Evolutionary conservation across 441 rosid genomes (phyloP).

Genomic region (Hura crepitans): DNA sequence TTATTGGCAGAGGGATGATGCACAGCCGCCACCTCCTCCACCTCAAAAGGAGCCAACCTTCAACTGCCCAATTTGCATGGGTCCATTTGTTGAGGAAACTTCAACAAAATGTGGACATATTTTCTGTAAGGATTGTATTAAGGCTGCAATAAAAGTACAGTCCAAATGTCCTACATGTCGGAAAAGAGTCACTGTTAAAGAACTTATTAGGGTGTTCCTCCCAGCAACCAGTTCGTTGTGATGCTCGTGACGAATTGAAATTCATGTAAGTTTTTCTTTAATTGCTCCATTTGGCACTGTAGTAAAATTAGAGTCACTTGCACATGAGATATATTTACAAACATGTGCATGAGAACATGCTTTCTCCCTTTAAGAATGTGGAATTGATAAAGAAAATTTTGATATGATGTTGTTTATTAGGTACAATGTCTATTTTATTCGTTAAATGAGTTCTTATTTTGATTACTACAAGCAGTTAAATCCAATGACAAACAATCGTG

Average conservation of each 20-base stretch:
- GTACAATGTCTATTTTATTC: not conserved
- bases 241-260: constrained; percentile 21
- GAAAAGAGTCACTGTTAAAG: constrained; percentile 50
- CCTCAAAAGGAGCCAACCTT: constrained; percentile 65
- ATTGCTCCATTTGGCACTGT: not conserved
- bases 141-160: constrained; percentile 48
- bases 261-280: constrained; percentile 34
- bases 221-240: constrained; percentile 56
- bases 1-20: constrained; percentile 42
- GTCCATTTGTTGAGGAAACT: constrained; percentile 62
- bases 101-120: constrained; percentile 96
- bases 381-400: not conserved
- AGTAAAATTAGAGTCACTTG: not conserved
- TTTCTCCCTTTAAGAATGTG: not conserved
- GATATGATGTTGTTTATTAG: not conserved
- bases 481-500: not conserved
- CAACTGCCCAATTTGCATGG: constrained; percentile 85
- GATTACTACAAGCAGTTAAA: not conserved
- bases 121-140: constrained; percentile 79
- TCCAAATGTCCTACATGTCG: constrained; percentile 87
- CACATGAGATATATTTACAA: not conserved
- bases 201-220: constrained; percentile 79
- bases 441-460: not conserved
- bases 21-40: constrained; percentile 28
- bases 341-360: not conserved